Base-by-base conservation (phyloP, 1,284 basidiomycete genomes). In the Veloporphyrellus conicus region DNA sequence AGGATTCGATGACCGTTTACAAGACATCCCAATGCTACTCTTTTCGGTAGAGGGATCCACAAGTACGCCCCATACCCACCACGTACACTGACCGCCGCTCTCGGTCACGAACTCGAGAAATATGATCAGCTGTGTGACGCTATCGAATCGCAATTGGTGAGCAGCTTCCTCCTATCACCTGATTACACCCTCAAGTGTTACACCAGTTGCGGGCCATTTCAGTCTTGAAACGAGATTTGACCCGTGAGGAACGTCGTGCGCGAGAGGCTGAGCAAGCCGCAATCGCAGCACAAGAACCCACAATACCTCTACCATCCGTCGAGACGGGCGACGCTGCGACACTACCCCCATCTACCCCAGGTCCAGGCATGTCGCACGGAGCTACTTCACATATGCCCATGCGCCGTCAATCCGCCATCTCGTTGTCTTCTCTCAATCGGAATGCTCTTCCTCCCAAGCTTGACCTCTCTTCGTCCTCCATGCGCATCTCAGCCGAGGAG, bases 61-160 rank as follows among this genome's bases (percentile, higher is more conserved):
- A 75, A 74, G 50, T 73, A 82, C 56, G 76, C 77, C 2, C 73
- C 77, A n/a, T 65, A 74, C 45, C 85, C 87, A 27, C 86, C 86
- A 6, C 76, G 69, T 14, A 74, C 81, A 7, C 64, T 88, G 15
- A 81, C 76, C 6, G 70, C 78, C 6, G 72, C 81, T 14, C 71
- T 90, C 19, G 83, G 85, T 12, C 76, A 77, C 31, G 85, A 87
- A 58, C 68, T 88, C 2, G 84, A 87, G 60, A 81, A 77, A 58
- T 90, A 84, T 55, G 84, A 89, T 57, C 84, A 87, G 56, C 57
- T 89, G 7, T 87, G 84, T 54, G 87, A 90, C 59, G 71, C 78
- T 3, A 77, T 90, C 43, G 87, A 89, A 60, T 74, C 78, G 31
- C 79, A 81, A 45, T 59, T 90, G 52, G 87, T 82, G 62, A 64